Evolutionary conservation across 805 yeast genomes (phyloP), one percentile per base, ranked within the genome.

Genomic region (Kuraishia piskuri): DNA sequence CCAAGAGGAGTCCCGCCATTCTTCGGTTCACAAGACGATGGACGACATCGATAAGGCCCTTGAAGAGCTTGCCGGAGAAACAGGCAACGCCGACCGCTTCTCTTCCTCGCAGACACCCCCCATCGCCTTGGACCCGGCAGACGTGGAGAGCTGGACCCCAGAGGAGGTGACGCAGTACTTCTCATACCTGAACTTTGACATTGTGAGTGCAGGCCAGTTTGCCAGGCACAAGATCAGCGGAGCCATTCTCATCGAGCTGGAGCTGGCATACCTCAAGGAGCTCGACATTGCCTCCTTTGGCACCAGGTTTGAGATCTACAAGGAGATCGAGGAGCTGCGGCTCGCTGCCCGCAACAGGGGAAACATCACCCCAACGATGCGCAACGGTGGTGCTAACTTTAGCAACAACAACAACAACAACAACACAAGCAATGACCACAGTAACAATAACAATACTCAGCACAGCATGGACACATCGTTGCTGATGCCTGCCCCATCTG

Each of bases 241-340:
- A 25, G 72, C 82, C 5, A 92, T 94, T 52, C 69, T 94, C 48
- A 74, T 94, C 52, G 95, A 91, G 68, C 75, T 94, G 57, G 97
- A 92, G 62, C 75, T 92, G 56, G 78, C 89, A 1, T 88, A 88
- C 62, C 76, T 94, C 62, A 94, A 92, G 66, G 99, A 94, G 68
- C 73, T 94, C 54, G 99, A 91, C 54, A 92, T 94, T 52, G 77
- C 82, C 50, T 88, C 96, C 3, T 94, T 94, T 71, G 99, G 99
- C 24, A 91, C 97, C 0, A 78, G 99, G 58, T 94, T 90, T 68
- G 97, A 91, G 66, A 81, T 94, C 49, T 84, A 82, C 68, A 90
- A 90, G 64, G 96, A 89, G 65, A 92, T 94, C 61, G 96, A 89
- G 65, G 79, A 82, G 40, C 71, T 86, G 60, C 75, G 75, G 55